These are phyloP conservation scores for Besnoitia besnoiti DNA, from an alignment of 169 alveolate species.

Conservation along the genomic window DNA sequence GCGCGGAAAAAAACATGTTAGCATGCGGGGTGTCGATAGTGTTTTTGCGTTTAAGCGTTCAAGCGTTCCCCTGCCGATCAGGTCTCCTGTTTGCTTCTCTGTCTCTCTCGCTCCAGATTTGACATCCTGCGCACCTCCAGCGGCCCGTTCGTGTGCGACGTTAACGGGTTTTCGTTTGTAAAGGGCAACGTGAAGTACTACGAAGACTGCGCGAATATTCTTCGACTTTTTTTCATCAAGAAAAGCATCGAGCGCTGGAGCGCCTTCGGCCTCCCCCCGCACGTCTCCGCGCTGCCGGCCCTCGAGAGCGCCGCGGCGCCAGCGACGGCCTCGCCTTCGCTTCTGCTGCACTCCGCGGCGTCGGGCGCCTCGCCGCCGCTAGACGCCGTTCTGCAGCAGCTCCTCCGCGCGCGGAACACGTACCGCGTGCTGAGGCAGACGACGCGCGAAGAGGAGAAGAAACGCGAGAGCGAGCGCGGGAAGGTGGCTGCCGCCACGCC, in stretches of 20 bases:
- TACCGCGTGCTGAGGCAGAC: background rate
- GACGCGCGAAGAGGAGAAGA: background rate
- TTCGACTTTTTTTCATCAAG: conserved; percentile 60
- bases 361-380: background rate
- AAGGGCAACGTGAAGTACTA: conserved; percentile 94
- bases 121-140: conserved; percentile 92
- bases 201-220: conserved; percentile 81
- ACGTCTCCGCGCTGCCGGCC: background rate
- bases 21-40: too few species aligned
- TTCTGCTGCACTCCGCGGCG: background rate
- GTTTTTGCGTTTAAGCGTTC: too few species aligned
- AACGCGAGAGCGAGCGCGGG: background rate
- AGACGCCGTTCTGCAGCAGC: background rate
- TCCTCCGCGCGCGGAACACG: background rate
- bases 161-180: conserved; percentile 97
- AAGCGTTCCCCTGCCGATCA: too few species aligned
- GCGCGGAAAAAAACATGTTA: too few species aligned
- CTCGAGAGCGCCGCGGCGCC: background rate
- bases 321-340: background rate
- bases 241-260: conserved; percentile 38
- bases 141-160: conserved; percentile 97
- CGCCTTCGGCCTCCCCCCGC: background rate
- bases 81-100: too few species aligned
- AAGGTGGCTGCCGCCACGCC: too few species aligned
- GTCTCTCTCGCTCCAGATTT: conserved; percentile 84